phyloP scores from a whole-genome alignment of 2,329 filamentous ascomycete species.

The Mariannaea elegans region DNA sequence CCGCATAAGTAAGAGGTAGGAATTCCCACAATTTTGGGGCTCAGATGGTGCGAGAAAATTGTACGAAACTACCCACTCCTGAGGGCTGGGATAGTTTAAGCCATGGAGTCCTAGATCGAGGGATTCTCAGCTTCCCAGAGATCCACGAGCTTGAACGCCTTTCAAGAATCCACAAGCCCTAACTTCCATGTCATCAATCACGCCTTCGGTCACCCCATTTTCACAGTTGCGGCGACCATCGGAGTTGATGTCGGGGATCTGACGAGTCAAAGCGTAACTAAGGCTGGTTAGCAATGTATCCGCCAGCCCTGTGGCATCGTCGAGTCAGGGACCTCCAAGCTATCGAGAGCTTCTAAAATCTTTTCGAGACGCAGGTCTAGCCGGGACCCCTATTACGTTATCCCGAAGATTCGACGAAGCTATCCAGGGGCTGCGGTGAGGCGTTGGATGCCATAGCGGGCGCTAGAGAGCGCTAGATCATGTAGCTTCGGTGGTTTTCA shows the following conservation, averaged over 20 bases:
- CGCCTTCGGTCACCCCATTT: constrained; percentile 13
- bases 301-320: constrained; percentile 8
- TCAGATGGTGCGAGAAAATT: background rate
- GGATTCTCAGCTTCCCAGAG: background rate
- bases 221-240: constrained; percentile 4
- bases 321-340: constrained; percentile 4
- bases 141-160: background rate
- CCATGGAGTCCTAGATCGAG: background rate
- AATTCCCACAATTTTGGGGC: constrained; percentile 3
- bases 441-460: background rate
- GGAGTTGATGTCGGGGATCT: background rate
- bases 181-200: constrained; percentile 6
- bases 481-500: constrained; percentile 13
- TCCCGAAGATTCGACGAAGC: constrained; percentile 6
- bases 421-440: background rate
- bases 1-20: constrained; percentile 5
- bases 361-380: background rate
- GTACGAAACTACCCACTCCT: background rate
- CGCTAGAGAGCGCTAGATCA: constrained; percentile 4
- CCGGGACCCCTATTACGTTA: background rate
- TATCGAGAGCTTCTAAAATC: background rate
- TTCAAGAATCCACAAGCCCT: constrained; percentile 2
- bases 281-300: constrained; percentile 1
- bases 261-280: background rate
- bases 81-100: background rate